Conservation (phyloP, 192 early-diverging fungal genomes). For the Backusella tarrabulga region DNA sequence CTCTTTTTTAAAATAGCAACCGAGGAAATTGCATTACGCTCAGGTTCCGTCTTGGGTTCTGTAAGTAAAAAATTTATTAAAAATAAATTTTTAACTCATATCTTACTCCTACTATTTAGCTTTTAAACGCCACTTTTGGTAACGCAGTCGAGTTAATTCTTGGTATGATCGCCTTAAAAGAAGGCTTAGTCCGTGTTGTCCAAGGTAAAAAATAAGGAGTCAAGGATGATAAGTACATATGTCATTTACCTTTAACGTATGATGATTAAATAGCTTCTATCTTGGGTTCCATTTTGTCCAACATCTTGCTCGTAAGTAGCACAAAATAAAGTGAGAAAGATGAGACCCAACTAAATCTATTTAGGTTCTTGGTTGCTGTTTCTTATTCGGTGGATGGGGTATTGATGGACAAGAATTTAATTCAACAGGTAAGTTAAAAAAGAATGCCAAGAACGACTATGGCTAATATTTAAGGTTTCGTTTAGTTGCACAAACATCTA, state of each 20-base stretch:
- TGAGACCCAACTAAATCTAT: neutral
- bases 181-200: constrained; percentile 62
- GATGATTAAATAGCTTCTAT: constrained; percentile 53
- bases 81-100: neutral
- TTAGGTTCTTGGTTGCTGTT: constrained; percentile 74
- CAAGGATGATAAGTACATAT: neutral
- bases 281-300: constrained; percentile 92
- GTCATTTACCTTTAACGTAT: neutral
- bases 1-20: constrained; percentile 52
- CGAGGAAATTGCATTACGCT: constrained; percentile 65
- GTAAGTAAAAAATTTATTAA: constrained; percentile 10
- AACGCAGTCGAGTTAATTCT: constrained; percentile 90
- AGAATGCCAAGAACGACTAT: neutral
- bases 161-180: constrained; percentile 59
- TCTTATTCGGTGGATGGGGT: constrained; percentile 75
- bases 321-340: neutral
- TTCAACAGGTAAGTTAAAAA: constrained; percentile 40
- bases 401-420: constrained; percentile 67
- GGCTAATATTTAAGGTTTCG: neutral
- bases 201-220: constrained; percentile 40
- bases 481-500: constrained; percentile 65
- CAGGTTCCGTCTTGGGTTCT: constrained; percentile 30
- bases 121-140: constrained; percentile 42
- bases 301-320: constrained; percentile 74
- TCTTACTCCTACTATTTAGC: neutral